Evolutionary conservation across 768 basidiomycete species (phyloP), one percentile per base, ranked within the genome.

Genomic region (Calocybe gangraenosa): DNA sequence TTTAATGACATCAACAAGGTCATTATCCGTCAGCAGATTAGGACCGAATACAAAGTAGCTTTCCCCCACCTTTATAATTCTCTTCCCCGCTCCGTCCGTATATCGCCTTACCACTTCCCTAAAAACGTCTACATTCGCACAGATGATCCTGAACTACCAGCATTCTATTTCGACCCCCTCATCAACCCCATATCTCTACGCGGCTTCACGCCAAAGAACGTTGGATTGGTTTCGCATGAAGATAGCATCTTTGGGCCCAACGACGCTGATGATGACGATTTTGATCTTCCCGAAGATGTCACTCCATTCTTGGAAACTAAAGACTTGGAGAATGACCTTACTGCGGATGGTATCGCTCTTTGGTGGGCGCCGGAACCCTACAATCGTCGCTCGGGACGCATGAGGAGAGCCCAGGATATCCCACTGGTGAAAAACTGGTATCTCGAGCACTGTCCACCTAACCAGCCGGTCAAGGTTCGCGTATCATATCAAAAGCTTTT

Each of bases 1-100:
- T 99, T 99, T 59, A 99, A 99, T 62, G 96, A 99, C 61, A 96
- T 98, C 67, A 94, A 96, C 71, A 99, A 99, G 66, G 88, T 99
- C 59, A 95, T 99, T 65, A 98, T 99, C 55, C 93, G 96, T 17
- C 93, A 98, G 61, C 92, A 96, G 64, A 95, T 98, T 52, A 81
- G 96, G 37, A 97, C 95, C 2, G 96, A 99, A 68, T 97, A 99
- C 78, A 97, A 95, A 64, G 93, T 99, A 41, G 95, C 94, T 2
- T 98, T 97, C 76, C 95, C 96, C 23, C 95, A 99, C 59, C 77
- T 99, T 1, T 99, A 99, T 70, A 99, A 99, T 68, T 96, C 96
- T 28, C 76, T 96, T 7, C 96, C 96, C 37, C 89, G 95, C 23
- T 91, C 92, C 19, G 93, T 99, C 44, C 87, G 79, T 43, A 85